Percentiles rank a stretch among this genome's conserved stretches.
Conservation (phyloP, 352 stramenopile species). For the Pythium aristosporum region DNA sequence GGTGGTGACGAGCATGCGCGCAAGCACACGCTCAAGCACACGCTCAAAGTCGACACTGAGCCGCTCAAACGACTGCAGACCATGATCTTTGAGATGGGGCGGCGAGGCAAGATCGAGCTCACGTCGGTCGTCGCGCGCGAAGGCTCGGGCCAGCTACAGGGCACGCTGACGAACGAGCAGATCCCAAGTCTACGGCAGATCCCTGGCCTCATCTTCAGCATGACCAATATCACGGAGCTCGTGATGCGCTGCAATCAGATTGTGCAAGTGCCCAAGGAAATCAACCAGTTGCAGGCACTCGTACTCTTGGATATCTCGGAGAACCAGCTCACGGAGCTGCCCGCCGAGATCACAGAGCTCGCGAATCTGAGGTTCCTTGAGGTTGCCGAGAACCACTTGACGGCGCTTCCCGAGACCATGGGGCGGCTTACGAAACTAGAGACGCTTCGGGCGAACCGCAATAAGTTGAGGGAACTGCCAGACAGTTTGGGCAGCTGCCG, state of each 20-base stretch:
- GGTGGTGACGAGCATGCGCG: conserved; percentile 7
- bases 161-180: conserved; percentile 52
- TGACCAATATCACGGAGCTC: conserved; percentile 59
- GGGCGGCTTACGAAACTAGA: conserved; percentile 53
- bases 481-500: conserved; percentile 51
- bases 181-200: conserved; percentile 50
- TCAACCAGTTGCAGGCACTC: conserved; percentile 44
- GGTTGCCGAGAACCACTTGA: conserved; percentile 58
- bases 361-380: conserved; percentile 47
- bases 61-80: conserved; percentile 33
- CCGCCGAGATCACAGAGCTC: conserved; percentile 46
- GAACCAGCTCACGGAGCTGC: conserved; percentile 62
- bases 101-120: conserved; percentile 52
- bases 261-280: conserved; percentile 48
- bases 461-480: conserved; percentile 48
- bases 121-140: conserved; percentile 54
- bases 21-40: conserved; percentile 32
- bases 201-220: conserved; percentile 55
- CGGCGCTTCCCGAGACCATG: conserved; percentile 42
- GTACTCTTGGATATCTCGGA: conserved; percentile 54
- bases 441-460: conserved; percentile 51
- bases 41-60: conserved; percentile 26
- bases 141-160: conserved; percentile 32
- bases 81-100: conserved; percentile 56
- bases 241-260: conserved; percentile 72